phyloP scores from a whole-genome alignment of 2,329 filamentous ascomycete genomes.

The Ceratocystis lukuohia region DNA sequence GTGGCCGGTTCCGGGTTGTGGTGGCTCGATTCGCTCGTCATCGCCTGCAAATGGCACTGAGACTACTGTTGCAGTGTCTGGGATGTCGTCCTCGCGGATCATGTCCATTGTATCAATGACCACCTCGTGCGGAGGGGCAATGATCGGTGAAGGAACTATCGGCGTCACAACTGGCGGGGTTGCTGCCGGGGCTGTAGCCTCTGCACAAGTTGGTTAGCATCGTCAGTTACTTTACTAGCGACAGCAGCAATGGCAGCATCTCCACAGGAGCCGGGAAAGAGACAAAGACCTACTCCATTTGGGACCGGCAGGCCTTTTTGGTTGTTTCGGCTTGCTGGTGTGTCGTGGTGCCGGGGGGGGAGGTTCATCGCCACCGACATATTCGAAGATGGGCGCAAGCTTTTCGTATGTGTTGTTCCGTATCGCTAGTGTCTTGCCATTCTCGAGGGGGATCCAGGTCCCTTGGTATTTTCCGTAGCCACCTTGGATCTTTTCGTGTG shows the following conservation, averaged over 20 bases:
- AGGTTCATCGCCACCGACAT: conserved; percentile 66
- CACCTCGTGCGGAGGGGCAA: conserved; percentile 17
- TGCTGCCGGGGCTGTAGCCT: conserved; percentile 24
- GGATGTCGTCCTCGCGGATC: conserved; percentile 57
- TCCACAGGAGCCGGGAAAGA: background rate
- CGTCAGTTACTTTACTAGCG: background rate
- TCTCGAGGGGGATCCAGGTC: conserved; percentile 85
- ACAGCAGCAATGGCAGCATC: background rate
- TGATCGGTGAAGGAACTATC: background rate
- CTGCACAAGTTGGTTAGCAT: background rate
- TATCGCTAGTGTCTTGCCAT: conserved; percentile 68
- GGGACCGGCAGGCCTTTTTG: conserved; percentile 52
- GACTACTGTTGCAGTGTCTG: conserved; percentile 69
- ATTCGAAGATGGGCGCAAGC: conserved; percentile 80
- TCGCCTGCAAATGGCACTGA: conserved; percentile 78
- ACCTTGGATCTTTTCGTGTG: conserved; percentile 95
- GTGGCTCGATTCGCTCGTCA: conserved; percentile 58
- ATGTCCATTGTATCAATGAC: conserved; percentile 24
- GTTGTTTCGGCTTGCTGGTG: conserved; percentile 69
- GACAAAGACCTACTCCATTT: conserved; percentile 34
- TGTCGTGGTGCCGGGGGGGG: conserved; percentile 91
- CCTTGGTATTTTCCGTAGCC: conserved; percentile 99
- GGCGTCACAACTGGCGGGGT: conserved; percentile 21
- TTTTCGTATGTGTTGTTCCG: conserved; percentile 79
- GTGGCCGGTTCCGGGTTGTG: conserved; percentile 25